phyloP scores from a whole-genome alignment of 1,139 yeast species.

The Scheffersomyces cryptocercus region DNA sequence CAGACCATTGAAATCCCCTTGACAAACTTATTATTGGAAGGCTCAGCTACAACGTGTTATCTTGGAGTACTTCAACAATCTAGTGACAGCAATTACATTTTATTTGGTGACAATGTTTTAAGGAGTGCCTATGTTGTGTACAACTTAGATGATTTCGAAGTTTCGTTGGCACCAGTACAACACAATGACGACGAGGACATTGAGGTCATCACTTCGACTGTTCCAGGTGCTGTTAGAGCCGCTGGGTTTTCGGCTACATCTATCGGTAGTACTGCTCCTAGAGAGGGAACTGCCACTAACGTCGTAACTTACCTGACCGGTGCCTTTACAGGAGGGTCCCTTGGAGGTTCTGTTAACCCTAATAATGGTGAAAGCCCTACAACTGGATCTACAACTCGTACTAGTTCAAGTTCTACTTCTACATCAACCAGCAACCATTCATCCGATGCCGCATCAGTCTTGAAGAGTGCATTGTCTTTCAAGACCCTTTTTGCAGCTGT shows the following conservation, averaged over 20 bases:
- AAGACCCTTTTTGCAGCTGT: no score
- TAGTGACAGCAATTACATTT: constrained; percentile 17
- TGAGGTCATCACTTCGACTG: constrained; percentile 38
- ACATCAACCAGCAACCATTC: not conserved
- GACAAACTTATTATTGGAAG: constrained; percentile 28
- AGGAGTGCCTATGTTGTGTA: constrained; percentile 76
- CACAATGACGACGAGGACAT: constrained; percentile 40
- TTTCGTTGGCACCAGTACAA: constrained; percentile 68
- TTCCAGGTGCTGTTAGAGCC: constrained; percentile 50
- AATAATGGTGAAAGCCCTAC: no score
- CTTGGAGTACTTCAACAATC: constrained; percentile 32
- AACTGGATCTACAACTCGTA: not conserved
- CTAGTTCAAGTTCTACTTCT: no score
- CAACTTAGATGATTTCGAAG: constrained; percentile 65
- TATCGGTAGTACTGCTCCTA: constrained; percentile 2
- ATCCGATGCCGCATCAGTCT: no score
- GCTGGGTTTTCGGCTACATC: constrained; percentile 33
- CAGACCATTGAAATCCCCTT: constrained; percentile 47
- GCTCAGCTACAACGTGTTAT: constrained; percentile 19
- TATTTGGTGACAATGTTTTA: constrained; percentile 73
- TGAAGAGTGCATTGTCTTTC: no score
- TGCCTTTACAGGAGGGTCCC: not conserved
- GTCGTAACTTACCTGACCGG: constrained; percentile 5
- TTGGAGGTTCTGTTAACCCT: no score
- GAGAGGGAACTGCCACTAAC: constrained; percentile 10